Evolutionary conservation across 306 rosid species (phyloP), one percentile per base, ranked within the genome.

Genomic region (Alnus rubra): DNA sequence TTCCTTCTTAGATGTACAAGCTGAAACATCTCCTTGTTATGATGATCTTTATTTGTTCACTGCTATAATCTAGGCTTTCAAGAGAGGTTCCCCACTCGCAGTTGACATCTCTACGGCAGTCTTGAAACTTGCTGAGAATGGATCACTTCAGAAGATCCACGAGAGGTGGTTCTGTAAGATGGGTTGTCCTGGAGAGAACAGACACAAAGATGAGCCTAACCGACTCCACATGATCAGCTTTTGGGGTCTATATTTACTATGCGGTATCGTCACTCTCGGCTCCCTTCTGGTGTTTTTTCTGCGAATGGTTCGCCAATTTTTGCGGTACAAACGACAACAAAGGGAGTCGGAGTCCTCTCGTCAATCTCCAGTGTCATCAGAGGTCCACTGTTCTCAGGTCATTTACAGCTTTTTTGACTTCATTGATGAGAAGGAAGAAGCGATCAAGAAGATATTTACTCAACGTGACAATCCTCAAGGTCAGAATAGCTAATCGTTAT

Each of bases 71-170:
- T 82, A 95, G 98, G 98, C 98, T 42, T 95, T 95, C 78, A 92
- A 79, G 82, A 88, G 90, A 80, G 98, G 85, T 10, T 95, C 98
- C 76, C 98, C 97, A 53, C 90, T 95, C 23, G 94, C 97, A 51
- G 73, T 90, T 76, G 98, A 95, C 90, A 92, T 95, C 75, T 91
- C 98, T 4, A 90, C 97, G 0, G 98, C 98, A 44, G 91, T 95
- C 82, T 76, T 95, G 88, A 92, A 88, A 81, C 96, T 95, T 23
- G 79, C 91, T 0, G 98, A 95, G 89, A 85, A 31, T 42, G 98
- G 98, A 58, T 85, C 85, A 76, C 98, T 95, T 78, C 93, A 48
- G 84, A 90, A 82, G 89, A 84, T 95, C 76, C 92, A 58, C 5
- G 76, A 87, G 76, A 82, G 67, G 77, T 92, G 98, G 98, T 90